phyloP scores from a whole-genome alignment of 2,329 filamentous ascomycete genomes.

The Microcyclosporella mali region DNA sequence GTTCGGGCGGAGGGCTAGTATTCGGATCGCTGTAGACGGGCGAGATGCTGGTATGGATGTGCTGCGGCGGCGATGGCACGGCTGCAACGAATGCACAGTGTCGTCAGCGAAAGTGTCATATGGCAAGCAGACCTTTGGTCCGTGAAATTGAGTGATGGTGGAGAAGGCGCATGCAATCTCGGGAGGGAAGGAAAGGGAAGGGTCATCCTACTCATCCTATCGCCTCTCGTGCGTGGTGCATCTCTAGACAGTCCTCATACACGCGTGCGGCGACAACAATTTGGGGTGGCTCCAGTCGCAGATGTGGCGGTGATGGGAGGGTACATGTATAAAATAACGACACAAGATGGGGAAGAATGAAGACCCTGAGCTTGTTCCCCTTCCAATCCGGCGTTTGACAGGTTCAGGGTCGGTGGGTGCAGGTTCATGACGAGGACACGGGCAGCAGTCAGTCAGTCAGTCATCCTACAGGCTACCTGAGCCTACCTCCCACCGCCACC shows the following conservation, averaged over 20 bases:
- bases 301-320: too few relatives aligned
- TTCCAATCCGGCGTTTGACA: too few relatives aligned
- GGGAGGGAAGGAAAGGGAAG: constrained; percentile 2
- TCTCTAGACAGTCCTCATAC: not conserved
- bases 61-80: constrained; percentile 20
- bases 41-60: constrained; percentile 13
- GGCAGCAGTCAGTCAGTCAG: too few relatives aligned
- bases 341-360: too few relatives aligned
- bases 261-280: not conserved
- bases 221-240: constrained; percentile 6
- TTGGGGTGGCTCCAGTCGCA: too few relatives aligned
- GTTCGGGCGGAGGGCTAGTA: constrained; percentile 29
- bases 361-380: too few relatives aligned
- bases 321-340: too few relatives aligned
- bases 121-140: constrained; percentile 1
- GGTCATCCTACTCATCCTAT: constrained; percentile 14
- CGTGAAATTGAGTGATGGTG: constrained; percentile 3
- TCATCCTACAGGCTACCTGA: too few relatives aligned
- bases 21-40: constrained; percentile 19
- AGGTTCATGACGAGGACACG: too few relatives aligned
- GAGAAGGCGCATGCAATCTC: constrained; percentile 3
- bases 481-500: too few relatives aligned
- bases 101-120: constrained; percentile 20
- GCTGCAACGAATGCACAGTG: constrained; percentile 21
- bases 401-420: too few relatives aligned